Percentiles rank a stretch among this genome's conserved stretches.
Evolutionary conservation across 164 flowering plant species (phyloP).

Genomic region (Hamamelis virginiana): DNA sequence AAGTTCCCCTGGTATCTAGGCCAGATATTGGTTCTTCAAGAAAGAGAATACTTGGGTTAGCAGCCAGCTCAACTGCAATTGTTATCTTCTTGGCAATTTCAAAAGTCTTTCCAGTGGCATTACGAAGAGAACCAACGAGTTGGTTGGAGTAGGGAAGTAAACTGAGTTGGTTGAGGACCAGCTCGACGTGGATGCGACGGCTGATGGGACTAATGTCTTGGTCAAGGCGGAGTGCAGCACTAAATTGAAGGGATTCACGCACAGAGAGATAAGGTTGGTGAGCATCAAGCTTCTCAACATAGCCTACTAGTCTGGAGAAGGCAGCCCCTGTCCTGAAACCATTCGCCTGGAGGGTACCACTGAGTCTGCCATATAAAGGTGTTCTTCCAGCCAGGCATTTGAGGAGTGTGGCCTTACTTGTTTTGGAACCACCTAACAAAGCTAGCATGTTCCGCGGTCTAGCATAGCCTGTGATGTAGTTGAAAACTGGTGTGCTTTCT

Average conservation of each 20-base stretch:
- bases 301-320: slow-evolving; percentile 21
- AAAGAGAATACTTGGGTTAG: slow-evolving; percentile 29
- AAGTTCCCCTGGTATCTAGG: slow-evolving; percentile 25
- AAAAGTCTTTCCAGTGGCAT: slow-evolving; percentile 24
- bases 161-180: slow-evolving; percentile 28
- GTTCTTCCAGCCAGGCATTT: slow-evolving; percentile 25
- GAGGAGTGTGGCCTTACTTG: slow-evolving; percentile 23
- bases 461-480: slow-evolving; percentile 26
- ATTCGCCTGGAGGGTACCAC: slow-evolving; percentile 21
- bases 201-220: slow-evolving; percentile 12
- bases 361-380: slow-evolving; percentile 20
- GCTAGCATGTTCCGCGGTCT: slow-evolving; percentile 27
- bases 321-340: slow-evolving; percentile 7
- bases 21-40: slow-evolving; percentile 32
- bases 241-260: slow-evolving; percentile 34
- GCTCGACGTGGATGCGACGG: slow-evolving; percentile 29
- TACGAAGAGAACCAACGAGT: slow-evolving; percentile 25
- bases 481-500: slow-evolving; percentile 14
- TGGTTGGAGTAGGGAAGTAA: slow-evolving; percentile 26
- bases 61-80: slow-evolving; percentile 35
- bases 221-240: slow-evolving; percentile 30
- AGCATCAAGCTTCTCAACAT: slow-evolving; percentile 29
- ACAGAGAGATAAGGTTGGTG: slow-evolving; percentile 36
- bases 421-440: slow-evolving; percentile 25
- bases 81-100: slow-evolving; percentile 31